Percentiles rank a stretch among this genome's conserved stretches.
These are phyloP conservation scores for Rhynchospora breviuscula DNA, from an alignment of 176 grass and related monocot genomes.

Conservation along the genomic window DNA sequence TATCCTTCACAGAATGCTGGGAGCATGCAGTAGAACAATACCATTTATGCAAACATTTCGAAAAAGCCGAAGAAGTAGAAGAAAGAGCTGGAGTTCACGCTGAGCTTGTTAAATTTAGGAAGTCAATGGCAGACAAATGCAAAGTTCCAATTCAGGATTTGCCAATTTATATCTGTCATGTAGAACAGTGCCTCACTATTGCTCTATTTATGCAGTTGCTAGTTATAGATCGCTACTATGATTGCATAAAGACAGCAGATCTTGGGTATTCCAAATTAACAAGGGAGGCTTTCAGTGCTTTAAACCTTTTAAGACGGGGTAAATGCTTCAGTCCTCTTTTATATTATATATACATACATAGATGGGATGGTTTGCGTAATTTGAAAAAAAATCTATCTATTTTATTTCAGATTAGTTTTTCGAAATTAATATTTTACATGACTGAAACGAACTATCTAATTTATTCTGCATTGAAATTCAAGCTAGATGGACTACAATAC, in stretches of 20 bases:
- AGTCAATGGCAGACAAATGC: not conserved
- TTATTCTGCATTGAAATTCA: too few relatives aligned
- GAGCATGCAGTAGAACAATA: not conserved
- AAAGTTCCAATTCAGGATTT: not conserved
- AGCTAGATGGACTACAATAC: too few relatives aligned
- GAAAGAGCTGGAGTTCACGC: not conserved
- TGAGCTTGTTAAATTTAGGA: not conserved
- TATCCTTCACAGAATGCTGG: not conserved
- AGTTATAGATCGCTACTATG: too few relatives aligned
- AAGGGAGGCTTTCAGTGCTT: too few relatives aligned
- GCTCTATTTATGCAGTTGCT: not conserved
- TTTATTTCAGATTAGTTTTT: too few relatives aligned
- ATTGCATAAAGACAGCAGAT: too few relatives aligned
- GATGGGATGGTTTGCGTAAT: not conserved
- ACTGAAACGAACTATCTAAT: too few relatives aligned
- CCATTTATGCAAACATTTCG: too few relatives aligned
- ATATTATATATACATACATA: not conserved
- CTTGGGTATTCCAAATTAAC: too few relatives aligned
- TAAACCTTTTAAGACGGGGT: not conserved
- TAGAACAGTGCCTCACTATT: not conserved
- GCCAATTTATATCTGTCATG: not conserved
- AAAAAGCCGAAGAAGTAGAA: too few relatives aligned
- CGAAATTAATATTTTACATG: too few relatives aligned
- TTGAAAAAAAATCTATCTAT: too few relatives aligned
- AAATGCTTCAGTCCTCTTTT: not conserved